Base-by-base conservation (phyloP, 768 basidiomycete species). In the Lentinula boryana region DNA sequence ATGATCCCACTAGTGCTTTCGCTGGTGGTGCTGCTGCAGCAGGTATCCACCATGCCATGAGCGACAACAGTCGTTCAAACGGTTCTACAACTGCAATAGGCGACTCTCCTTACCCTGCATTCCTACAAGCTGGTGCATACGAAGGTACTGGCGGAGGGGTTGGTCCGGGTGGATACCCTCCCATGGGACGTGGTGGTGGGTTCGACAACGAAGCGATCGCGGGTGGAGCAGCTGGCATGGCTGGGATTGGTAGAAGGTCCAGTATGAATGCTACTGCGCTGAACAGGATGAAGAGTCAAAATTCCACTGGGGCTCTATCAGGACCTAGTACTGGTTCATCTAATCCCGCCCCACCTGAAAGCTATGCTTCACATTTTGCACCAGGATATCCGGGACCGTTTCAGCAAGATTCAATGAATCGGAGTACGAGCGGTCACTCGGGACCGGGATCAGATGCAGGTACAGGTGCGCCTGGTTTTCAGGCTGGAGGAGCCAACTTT, bases 61-160 rank as follows among this genome's bases (percentile, higher is more conserved):
- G 31, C 58, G 72, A 43, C 65, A 69, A 40, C 63, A 72, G 66
- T 62, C 72, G 62, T 62, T 72, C 68, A 61, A 68, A 32, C 33
- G 58, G 41, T 16, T 48, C 48, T 31, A 38, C 10, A n/a, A 50
- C 44, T 21, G 62, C 68, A 13, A 69, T 66, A 64, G 69, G 62
- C 44, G 70, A 64, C 15, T 66, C 70, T 4, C 80, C 80, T 23
- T 81, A 79, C 63, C 72, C 73, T 48, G 77, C 80, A 1, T 78
- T 78, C 38, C 18, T 60, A 15, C 49, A 50, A 36, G 49, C 33
- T 16, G 58, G 50, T 9, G 58, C 27, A 50, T 48, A 44, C n/a
- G 33, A 60, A 5, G 27, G 15, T 46, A 38, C 16, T 36, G 58
- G 58, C 9, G 44, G 36, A 63, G 74, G 58, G 31, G 58, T 52